Conservation (phyloP, 495 filamentous ascomycete species). For the Bacidia rubella region DNA sequence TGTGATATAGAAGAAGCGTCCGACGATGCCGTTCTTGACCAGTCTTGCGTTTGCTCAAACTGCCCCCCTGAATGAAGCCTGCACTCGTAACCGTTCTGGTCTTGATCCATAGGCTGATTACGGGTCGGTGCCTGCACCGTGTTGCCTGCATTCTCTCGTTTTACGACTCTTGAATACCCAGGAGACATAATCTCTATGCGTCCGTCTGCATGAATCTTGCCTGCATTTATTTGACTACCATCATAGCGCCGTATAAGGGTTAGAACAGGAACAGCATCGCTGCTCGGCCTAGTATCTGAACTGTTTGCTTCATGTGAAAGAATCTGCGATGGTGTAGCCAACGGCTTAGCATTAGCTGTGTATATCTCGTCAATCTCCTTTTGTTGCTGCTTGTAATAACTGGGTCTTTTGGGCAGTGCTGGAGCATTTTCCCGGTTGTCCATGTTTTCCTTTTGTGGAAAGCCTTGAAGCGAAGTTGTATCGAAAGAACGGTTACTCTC, state of each 20-base stretch:
- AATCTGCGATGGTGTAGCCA: no score
- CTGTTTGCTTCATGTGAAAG: no score
- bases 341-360: neutral
- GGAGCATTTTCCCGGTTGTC: neutral
- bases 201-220: slow-evolving; percentile 42
- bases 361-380: neutral
- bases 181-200: slow-evolving; percentile 49
- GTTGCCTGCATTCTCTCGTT: neutral
- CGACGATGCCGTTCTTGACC: neutral
- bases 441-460: neutral
- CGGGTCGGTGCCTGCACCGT: neutral
- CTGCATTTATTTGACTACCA: slow-evolving; percentile 81
- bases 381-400: neutral
- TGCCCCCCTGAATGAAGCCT: neutral
- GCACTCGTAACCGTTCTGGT: neutral
- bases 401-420: neutral
- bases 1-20: neutral
- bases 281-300: no score
- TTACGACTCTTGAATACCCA: slow-evolving; percentile 45
- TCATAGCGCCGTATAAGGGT: slow-evolving; percentile 85
- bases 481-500: neutral
- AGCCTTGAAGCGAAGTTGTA: neutral
- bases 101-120: neutral
- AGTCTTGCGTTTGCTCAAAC: neutral
- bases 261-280: slow-evolving; percentile 38